A percentile compares a stretch with the other conserved stretches of the same genome.
phyloP scores from a whole-genome alignment of 2,329 filamentous ascomycete genomes.

The Alternaria atra region DNA sequence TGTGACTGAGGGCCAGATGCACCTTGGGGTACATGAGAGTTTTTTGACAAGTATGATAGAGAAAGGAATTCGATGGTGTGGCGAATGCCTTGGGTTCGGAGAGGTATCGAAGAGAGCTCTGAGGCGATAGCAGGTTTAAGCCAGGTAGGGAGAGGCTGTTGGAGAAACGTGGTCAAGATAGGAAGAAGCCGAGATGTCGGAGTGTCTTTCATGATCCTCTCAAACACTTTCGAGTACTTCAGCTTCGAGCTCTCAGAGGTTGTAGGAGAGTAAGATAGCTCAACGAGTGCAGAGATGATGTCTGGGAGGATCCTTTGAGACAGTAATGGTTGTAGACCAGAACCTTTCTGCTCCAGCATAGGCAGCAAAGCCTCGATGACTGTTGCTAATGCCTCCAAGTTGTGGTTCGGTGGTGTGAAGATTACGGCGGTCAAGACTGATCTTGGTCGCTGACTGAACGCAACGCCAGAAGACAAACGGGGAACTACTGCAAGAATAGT shows the following conservation, averaged over 20 bases:
- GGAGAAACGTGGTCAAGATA: constrained; percentile 69
- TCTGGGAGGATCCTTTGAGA: constrained; percentile 47
- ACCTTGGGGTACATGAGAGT: constrained; percentile 54
- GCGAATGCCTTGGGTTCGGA: constrained; percentile 70
- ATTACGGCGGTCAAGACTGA: constrained; percentile 40
- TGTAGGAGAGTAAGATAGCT: constrained; percentile 47
- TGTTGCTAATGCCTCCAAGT: constrained; percentile 24
- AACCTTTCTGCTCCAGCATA: constrained; percentile 38
- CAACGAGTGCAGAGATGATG: constrained; percentile 45
- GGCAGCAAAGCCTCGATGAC: constrained; percentile 29
- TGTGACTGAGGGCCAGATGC: constrained; percentile 45
- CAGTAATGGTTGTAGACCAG: constrained; percentile 49
- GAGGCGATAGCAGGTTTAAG: constrained; percentile 66
- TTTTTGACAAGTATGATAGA: constrained; percentile 66
- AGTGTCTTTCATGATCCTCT: constrained; percentile 35
- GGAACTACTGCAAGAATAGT: constrained; percentile 47
- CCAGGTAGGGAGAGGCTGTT: constrained; percentile 69
- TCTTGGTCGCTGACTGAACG: constrained; percentile 44
- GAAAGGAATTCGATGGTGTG: constrained; percentile 76
- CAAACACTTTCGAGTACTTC: constrained; percentile 30
- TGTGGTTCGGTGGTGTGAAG: constrained; percentile 14
- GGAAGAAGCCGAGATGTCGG: constrained; percentile 67
- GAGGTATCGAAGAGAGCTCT: constrained; percentile 67
- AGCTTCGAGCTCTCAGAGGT: constrained; percentile 14
- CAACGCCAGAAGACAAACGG: constrained; percentile 44